These are phyloP conservation scores for Saccharomyces paradoxus DNA, from an alignment of 805 yeast genomes.

Conservation along the genomic window DNA sequence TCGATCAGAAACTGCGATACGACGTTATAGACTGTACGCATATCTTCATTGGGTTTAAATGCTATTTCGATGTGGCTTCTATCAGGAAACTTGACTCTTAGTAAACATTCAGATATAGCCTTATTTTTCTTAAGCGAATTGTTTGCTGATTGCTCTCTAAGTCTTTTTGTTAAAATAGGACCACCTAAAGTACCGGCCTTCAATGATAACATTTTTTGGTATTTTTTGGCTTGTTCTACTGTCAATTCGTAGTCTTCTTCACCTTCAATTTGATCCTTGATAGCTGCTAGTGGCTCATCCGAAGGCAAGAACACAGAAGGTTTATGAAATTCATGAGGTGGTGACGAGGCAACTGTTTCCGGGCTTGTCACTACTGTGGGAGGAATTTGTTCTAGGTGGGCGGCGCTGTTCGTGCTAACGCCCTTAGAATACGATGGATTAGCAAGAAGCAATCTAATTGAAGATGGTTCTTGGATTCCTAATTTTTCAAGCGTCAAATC, in stretches of 20 bases:
- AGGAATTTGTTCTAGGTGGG: background rate
- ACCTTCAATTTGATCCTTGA: conserved; percentile 22
- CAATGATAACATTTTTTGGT: conserved; percentile 41
- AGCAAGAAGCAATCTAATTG: conserved; percentile 6
- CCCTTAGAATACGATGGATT: background rate
- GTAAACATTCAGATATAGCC: conserved; percentile 26
- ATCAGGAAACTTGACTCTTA: conserved; percentile 55
- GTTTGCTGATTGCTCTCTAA: conserved; percentile 32
- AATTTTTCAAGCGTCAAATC: conserved; percentile 11
- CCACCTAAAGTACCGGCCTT: conserved; percentile 34
- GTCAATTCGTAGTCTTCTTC: conserved; percentile 39
- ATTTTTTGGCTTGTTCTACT: conserved; percentile 44
- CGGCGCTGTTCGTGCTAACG: background rate
- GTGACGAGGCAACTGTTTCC: background rate
- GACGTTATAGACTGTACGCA: conserved; percentile 24
- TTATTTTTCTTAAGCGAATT: conserved; percentile 18
- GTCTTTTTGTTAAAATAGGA: conserved; percentile 36
- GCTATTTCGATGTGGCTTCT: conserved; percentile 41
- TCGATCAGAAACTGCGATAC: conserved; percentile 26
- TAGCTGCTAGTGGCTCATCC: conserved; percentile 6
- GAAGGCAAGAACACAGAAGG: conserved; percentile 20
- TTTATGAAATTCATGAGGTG: conserved; percentile 11
- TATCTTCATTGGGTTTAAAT: conserved; percentile 39
- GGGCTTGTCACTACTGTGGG: background rate
- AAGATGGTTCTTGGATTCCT: conserved; percentile 14